Evolutionary conservation across 768 basidiomycete genomes (phyloP).

Genomic region (Rhizopogon roseolus): DNA sequence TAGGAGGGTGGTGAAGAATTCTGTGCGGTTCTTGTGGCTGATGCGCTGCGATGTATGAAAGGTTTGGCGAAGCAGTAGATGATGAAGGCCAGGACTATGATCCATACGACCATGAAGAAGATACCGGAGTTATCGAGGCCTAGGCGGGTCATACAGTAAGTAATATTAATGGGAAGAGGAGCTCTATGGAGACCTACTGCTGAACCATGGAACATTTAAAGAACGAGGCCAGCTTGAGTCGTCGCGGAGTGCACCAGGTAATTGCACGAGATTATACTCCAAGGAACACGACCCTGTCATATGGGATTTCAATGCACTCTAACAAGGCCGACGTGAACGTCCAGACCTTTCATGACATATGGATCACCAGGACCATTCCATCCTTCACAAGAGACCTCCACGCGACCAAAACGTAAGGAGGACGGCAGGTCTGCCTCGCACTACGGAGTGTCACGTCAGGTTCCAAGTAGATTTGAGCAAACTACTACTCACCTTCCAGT

Average conservation of each 20-base stretch:
- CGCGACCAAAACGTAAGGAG: slow-evolving; percentile 74
- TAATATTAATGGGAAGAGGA: neutral
- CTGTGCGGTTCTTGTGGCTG: slow-evolving; percentile 26
- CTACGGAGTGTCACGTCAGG: slow-evolving; percentile 30
- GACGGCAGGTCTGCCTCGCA: slow-evolving; percentile 90
- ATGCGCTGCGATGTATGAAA: slow-evolving; percentile 35
- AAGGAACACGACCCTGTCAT: slow-evolving; percentile 77
- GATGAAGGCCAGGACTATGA: slow-evolving; percentile 45
- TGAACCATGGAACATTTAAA: slow-evolving; percentile 14
- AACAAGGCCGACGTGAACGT: neutral
- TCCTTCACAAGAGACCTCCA: slow-evolving; percentile 89
- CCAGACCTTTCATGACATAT: slow-evolving; percentile 76
- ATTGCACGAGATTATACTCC: slow-evolving; percentile 74
- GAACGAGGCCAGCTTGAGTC: slow-evolving; percentile 9
- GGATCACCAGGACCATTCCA: slow-evolving; percentile 81
- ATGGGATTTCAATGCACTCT: neutral
- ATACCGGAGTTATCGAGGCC: slow-evolving; percentile 43
- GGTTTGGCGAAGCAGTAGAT: slow-evolving; percentile 56
- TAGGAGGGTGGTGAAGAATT: slow-evolving; percentile 22
- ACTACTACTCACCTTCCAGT: slow-evolving; percentile 77
- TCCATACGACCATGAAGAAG: slow-evolving; percentile 56
- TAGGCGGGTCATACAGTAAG: slow-evolving; percentile 18
- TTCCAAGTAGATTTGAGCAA: neutral
- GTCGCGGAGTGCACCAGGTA: slow-evolving; percentile 38
- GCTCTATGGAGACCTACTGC: slow-evolving; percentile 10